phyloP scores from a whole-genome alignment of 768 basidiomycete species.

The Mrakia blollopis region DNA sequence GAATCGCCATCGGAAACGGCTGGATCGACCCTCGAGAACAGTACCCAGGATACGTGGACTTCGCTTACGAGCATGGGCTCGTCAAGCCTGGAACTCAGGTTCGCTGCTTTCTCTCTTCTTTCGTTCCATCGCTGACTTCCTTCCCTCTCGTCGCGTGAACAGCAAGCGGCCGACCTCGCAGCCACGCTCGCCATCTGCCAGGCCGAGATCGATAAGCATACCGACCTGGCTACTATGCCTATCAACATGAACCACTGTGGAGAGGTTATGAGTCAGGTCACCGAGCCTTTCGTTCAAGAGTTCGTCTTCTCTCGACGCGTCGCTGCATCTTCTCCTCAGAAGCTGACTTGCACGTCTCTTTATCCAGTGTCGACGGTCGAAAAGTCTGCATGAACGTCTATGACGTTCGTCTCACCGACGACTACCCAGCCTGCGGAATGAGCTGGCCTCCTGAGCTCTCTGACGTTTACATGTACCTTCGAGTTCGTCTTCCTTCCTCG shows the following conservation, averaged over 20 bases:
- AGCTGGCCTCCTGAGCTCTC: conserved; percentile 91
- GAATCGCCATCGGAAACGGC: conserved; percentile 90
- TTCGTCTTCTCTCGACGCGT: conserved; percentile 36
- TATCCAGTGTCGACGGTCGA: conserved; percentile 60
- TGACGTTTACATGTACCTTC: conserved; percentile 69
- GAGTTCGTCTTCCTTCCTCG: conserved; percentile 53
- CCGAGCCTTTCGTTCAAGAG: conserved; percentile 45
- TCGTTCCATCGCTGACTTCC: background rate
- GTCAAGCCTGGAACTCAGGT: conserved; percentile 69
- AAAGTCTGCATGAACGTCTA: conserved; percentile 88
- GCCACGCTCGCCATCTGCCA: conserved; percentile 59
- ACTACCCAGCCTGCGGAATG: conserved; percentile 84
- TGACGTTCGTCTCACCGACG: conserved; percentile 85
- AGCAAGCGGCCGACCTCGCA: conserved; percentile 63
- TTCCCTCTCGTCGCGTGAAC: conserved; percentile 13
- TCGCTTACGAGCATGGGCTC: conserved; percentile 69
- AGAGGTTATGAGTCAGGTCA: conserved; percentile 50
- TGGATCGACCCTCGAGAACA: conserved; percentile 91
- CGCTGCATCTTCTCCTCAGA: background rate
- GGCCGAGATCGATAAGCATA: conserved; percentile 44
- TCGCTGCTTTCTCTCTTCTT: conserved; percentile 34
- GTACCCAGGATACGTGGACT: conserved; percentile 86
- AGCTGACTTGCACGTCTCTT: background rate
- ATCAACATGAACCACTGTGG: conserved; percentile 58
- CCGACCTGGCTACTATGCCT: conserved; percentile 43